Percentiles rank a stretch among this genome's conserved stretches.
Conservation (phyloP, 2,329 filamentous ascomycete genomes). For the Cadophora sp. region DNA sequence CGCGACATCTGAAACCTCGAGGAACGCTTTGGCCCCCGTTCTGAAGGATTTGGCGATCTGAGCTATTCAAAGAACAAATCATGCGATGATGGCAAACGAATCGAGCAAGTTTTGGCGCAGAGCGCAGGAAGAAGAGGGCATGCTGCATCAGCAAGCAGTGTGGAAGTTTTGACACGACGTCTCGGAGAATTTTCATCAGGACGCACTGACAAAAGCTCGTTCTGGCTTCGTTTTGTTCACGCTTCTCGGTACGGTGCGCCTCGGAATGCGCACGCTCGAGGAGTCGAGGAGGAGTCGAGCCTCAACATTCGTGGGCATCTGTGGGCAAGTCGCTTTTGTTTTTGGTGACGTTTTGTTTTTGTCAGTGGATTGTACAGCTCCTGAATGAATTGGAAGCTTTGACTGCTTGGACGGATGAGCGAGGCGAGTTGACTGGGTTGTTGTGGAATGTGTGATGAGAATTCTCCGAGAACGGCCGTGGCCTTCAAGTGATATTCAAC, state of each 20-base stretch:
- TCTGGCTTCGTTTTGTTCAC: not conserved
- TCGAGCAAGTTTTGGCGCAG: not conserved
- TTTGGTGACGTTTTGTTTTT: not conserved
- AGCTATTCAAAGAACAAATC: constrained; percentile 1
- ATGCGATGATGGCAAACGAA: constrained; percentile 4
- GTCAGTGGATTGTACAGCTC: not conserved
- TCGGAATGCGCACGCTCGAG: not conserved
- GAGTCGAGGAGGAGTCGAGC: too few relatives aligned
- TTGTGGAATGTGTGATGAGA: not conserved
- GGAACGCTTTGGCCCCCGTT: constrained; percentile 25
- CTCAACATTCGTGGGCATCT: not conserved
- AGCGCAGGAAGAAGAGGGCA: not conserved
- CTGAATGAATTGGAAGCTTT: not conserved
- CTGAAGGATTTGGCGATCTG: constrained; percentile 9
- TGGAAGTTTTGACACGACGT: not conserved
- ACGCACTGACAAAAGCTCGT: not conserved
- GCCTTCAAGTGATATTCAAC: not conserved
- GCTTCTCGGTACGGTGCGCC: constrained; percentile 1
- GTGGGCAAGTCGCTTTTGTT: not conserved
- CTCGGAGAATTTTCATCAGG: not conserved
- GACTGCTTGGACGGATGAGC: not conserved
- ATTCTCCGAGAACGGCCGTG: not conserved
- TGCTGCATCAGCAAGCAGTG: not conserved
- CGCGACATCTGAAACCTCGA: constrained; percentile 24
- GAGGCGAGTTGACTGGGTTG: not conserved